Evolutionary conservation across 148 eudicot species (phyloP).

Genomic region (Beta vulgaris): DNA sequence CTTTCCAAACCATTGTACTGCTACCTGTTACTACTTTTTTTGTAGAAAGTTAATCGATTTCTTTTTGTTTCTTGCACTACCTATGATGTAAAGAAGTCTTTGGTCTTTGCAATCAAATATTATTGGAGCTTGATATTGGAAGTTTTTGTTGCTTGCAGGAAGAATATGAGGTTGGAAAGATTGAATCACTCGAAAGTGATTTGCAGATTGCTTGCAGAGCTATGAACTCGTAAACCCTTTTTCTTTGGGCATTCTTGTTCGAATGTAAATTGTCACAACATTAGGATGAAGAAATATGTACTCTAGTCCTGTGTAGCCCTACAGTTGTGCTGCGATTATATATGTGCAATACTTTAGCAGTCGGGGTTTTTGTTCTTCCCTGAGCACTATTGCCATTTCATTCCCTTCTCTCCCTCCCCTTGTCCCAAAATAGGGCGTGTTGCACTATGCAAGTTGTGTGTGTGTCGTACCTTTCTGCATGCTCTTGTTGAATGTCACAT

Average conservation of each 20-base stretch:
- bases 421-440: no score
- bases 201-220: conserved; percentile 26
- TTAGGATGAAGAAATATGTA: background rate
- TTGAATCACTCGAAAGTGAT: conserved; percentile 21
- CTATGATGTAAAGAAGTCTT: background rate
- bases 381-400: background rate
- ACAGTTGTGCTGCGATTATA: background rate
- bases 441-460: no score
- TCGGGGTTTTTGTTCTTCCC: background rate
- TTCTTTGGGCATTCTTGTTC: background rate
- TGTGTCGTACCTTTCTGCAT: no score
- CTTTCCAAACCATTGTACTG: background rate
- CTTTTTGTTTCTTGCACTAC: background rate
- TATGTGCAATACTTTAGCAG: background rate
- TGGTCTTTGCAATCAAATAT: no score
- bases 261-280: background rate
- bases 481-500: no score
- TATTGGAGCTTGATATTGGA: background rate
- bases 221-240: conserved; percentile 25
- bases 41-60: no score
- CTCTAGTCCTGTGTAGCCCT: no score
- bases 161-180: conserved; percentile 6
- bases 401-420: background rate
- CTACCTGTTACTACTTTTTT: background rate
- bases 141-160: conserved; percentile 18